phyloP scores from a whole-genome alignment of 139 green algal species.

The Limnomonas spitsbergensis region DNA sequence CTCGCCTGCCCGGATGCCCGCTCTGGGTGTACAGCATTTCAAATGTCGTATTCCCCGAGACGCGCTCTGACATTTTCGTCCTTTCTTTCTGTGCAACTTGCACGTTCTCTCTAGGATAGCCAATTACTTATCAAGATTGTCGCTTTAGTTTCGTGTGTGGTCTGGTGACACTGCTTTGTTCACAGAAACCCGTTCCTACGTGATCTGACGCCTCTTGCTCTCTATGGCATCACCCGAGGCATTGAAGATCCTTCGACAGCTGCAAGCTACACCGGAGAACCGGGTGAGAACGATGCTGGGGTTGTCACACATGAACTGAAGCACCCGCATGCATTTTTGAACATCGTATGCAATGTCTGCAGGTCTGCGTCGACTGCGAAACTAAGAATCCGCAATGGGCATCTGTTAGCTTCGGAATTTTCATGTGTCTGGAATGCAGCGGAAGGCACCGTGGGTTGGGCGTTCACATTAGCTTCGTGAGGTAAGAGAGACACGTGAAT shows the following conservation, averaged over 20 bases:
- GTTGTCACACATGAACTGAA: neutral
- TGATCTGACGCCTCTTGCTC: too few relatives aligned
- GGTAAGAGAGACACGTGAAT: constrained; percentile 45
- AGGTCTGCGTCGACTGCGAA: constrained; percentile 92
- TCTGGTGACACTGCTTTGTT: too few relatives aligned
- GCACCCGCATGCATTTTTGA: neutral
- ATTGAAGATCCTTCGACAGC: constrained; percentile 70
- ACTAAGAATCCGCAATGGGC: constrained; percentile 95
- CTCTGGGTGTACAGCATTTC: too few relatives aligned
- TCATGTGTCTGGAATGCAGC: constrained; percentile 98
- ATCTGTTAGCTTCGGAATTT: constrained; percentile 91
- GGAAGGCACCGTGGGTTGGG: constrained; percentile 91
- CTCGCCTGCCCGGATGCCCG: too few relatives aligned
- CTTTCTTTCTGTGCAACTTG: too few relatives aligned
- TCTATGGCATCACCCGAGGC: constrained; percentile 80
- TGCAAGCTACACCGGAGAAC: constrained; percentile 84
- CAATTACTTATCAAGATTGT: too few relatives aligned
- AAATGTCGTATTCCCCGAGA: too few relatives aligned
- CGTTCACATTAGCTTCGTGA: constrained; percentile 97
- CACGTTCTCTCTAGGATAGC: too few relatives aligned
- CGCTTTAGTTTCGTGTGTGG: too few relatives aligned
- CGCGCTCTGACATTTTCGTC: too few relatives aligned
- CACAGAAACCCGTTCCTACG: too few relatives aligned
- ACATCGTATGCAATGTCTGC: constrained; percentile 22
- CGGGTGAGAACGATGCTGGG: constrained; percentile 51